A percentile compares a stretch with the other conserved stretches of the same genome.
phyloP scores from a whole-genome alignment of 1,284 basidiomycete genomes.

The Apiotrichum porosum region DNA sequence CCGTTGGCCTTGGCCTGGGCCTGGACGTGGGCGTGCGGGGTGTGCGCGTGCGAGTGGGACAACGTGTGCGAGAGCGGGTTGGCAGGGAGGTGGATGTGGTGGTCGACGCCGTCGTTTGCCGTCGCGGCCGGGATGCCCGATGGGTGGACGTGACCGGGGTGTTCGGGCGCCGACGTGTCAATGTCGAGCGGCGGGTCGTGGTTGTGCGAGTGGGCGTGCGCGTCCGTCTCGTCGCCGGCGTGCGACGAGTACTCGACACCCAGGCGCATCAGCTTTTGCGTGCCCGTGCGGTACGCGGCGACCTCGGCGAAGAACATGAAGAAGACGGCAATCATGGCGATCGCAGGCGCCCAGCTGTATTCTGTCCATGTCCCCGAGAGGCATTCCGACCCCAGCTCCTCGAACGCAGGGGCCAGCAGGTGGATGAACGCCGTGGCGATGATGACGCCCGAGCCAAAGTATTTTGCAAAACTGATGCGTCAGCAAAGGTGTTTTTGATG shows the following conservation, averaged over 20 bases:
- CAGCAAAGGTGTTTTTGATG: neutral
- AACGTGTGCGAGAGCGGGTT: no score
- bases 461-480: slow-evolving; percentile 68
- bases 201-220: slow-evolving; percentile 63
- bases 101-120: slow-evolving; percentile 5
- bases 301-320: slow-evolving; percentile 78
- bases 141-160: slow-evolving; percentile 25
- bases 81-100: no score
- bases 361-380: slow-evolving; percentile 64
- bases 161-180: slow-evolving; percentile 25
- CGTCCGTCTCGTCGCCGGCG: slow-evolving; percentile 51
- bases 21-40: slow-evolving; percentile 18
- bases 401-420: slow-evolving; percentile 69
- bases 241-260: slow-evolving; percentile 51
- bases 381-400: slow-evolving; percentile 67
- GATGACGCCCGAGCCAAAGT: slow-evolving; percentile 91
- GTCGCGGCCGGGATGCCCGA: slow-evolving; percentile 7
- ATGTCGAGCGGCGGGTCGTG: slow-evolving; percentile 52
- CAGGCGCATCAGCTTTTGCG: slow-evolving; percentile 39
- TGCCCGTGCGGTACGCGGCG: slow-evolving; percentile 63
- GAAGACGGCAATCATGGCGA: slow-evolving; percentile 76
- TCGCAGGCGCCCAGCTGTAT: slow-evolving; percentile 74
- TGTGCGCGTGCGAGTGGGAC: slow-evolving; percentile 5
- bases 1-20: neutral
- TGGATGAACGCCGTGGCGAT: slow-evolving; percentile 91